These are phyloP conservation scores for Lentinus tigrinus DNA, from an alignment of 768 basidiomycete genomes.

Conservation along the genomic window DNA sequence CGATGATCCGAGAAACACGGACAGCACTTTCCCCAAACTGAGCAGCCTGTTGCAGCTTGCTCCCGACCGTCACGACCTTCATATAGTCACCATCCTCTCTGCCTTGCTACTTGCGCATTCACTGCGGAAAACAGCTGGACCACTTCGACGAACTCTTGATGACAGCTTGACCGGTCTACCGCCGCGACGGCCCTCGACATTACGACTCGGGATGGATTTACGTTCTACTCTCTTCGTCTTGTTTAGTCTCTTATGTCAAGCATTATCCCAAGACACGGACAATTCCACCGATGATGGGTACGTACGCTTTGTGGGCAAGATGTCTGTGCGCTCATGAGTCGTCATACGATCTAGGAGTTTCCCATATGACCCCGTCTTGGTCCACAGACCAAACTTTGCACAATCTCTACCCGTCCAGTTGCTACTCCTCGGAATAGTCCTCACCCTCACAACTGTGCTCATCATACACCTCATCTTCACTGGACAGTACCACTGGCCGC, in stretches of 20 bases:
- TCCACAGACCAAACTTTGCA: conserved; percentile 76
- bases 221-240: not conserved
- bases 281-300: conserved; percentile 15
- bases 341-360: conserved; percentile 22
- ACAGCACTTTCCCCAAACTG: too few relatives aligned
- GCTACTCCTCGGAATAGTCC: conserved; percentile 77
- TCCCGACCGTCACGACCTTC: not conserved
- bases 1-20: too few relatives aligned
- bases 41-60: too few relatives aligned
- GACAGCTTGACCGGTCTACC: not conserved
- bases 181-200: not conserved
- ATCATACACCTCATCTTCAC: conserved; percentile 94
- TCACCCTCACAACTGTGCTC: conserved; percentile 82
- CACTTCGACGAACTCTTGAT: not conserved
- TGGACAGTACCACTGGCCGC: conserved; percentile 92
- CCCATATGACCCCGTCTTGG: conserved; percentile 68
- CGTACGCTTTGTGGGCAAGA: not conserved
- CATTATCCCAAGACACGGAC: not conserved
- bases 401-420: conserved; percentile 91
- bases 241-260: not conserved
- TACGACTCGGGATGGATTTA: not conserved
- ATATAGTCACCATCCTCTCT: not conserved
- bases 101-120: not conserved
- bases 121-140: not conserved
- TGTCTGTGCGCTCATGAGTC: not conserved